Base-by-base conservation (phyloP, 257 asterid genomes). In the Datura wrightii region DNA sequence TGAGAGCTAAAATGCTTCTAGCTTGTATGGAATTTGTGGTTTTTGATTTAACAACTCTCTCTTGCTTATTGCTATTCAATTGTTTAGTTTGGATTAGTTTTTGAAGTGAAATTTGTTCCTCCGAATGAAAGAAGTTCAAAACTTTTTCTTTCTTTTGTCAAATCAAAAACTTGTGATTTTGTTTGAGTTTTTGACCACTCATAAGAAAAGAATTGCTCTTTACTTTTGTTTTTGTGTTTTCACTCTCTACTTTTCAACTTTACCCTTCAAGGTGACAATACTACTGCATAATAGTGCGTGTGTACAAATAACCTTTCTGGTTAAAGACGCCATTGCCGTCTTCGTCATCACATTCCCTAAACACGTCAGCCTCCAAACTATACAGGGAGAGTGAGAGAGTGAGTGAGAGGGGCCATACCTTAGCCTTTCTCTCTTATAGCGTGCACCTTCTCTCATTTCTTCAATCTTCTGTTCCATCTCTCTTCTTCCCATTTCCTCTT, bases 301-400 rank as follows among this genome's bases (percentile, higher is more conserved):
- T 46, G 80, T 72, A 10, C 41, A 46, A 46, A 16, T 54, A 80
- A 80, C 83, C 72, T 80, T 80, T 58, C 72, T 80, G 69, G 83
- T 55, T 53, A 80, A 46, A 81, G 58, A 60, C 76, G 46, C 84
- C 83, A 67, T 76, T 82, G 56, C 31, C 31, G 42, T 46, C 82
- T 18, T 62, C 88, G 81, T 87, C 88, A 85, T 58, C 86, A 85
- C 83, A 85, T 87, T 83, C 86, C 79, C 66, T 58, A 71, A 11
- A 52, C 69, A 83, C 86, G 81, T 85, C 85, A 85, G 36, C 10
- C 48, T 44, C 76, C 74, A 16, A 56, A 50, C 42, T 55, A 79
- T 31, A 63, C 34, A 58, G 16, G 54, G 34, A 55, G 52, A 69
- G 69, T 24, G 79, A 54, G 39, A 4, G 39, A 11, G 54, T 8